These are phyloP conservation scores for Ascodesmis nigricans DNA, from an alignment of 495 filamentous ascomycete genomes.

Conservation along the genomic window DNA sequence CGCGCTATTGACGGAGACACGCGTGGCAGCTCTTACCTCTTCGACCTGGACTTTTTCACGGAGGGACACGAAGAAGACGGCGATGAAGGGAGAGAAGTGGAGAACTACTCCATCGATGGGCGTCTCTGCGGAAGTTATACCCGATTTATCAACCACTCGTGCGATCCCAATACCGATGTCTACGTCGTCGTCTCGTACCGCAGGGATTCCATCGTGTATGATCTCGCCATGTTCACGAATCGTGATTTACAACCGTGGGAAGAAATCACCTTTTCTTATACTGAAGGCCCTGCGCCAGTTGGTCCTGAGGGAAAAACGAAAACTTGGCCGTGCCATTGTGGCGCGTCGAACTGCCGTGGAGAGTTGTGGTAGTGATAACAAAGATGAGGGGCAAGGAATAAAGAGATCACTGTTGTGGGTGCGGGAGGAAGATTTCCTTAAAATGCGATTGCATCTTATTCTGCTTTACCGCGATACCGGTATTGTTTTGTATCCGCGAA, in stretches of 20 bases:
- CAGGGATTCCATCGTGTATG: conserved; percentile 52
- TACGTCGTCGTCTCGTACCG: conserved; percentile 65
- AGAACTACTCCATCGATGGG: conserved; percentile 13
- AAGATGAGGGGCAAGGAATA: too few relatives aligned
- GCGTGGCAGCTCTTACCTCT: conserved; percentile 37
- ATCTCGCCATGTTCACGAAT: conserved; percentile 68
- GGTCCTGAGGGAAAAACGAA: background rate
- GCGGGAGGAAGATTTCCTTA: too few relatives aligned
- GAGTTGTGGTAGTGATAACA: conserved; percentile 9
- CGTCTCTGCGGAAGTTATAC: conserved; percentile 30
- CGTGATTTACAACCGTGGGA: conserved; percentile 41
- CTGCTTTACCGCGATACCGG: too few relatives aligned
- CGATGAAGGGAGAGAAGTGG: conserved; percentile 8
- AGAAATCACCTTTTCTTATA: conserved; percentile 80
- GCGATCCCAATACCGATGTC: conserved; percentile 51
- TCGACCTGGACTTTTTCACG: conserved; percentile 39
- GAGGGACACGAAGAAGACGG: conserved; percentile 9
- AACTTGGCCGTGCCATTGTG: conserved; percentile 10
- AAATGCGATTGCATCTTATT: too few relatives aligned
- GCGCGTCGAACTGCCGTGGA: conserved; percentile 9
- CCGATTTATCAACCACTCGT: conserved; percentile 55
- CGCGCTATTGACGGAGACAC: conserved; percentile 29
- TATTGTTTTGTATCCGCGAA: too few relatives aligned
- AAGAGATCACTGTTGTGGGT: too few relatives aligned
- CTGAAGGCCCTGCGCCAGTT: conserved; percentile 24